Base-by-base conservation (phyloP, 1,284 basidiomycete genomes). In the Cryptococcus deneoformans region DNA sequence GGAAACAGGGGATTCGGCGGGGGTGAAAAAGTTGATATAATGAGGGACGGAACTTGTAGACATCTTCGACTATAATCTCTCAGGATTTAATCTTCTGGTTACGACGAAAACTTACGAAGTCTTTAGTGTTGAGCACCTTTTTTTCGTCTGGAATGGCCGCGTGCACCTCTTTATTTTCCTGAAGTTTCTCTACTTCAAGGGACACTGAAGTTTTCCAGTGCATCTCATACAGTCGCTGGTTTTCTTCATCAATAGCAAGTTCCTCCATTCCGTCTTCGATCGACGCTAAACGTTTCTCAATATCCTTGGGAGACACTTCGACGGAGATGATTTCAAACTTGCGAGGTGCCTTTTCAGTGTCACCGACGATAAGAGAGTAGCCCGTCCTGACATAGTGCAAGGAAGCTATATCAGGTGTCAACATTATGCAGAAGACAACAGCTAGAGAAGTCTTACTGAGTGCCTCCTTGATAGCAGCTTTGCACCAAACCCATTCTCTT, bases 381-480 rank as follows among this genome's bases (percentile, higher is more conserved):
- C 81, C 81, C 14, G 79, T 70, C 7, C 85, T 83, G 57, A 92
- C 74, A 69, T 87, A 89, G 70, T 86, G 87, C 20, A 88, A 77
- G 66, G 89, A 87, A 43, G 89, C 89, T 90, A 62, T 14, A 50
- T 11, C 2, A 9, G 37, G 16, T 37, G 16, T 46, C 35, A 52
- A 24, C 14, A 10, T 16, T 29, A 12, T 11, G 10, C 11, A 34
- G 34, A 29, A 29, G 0, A 20, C 50, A 40, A 42, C 51, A 24
- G 24, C 40, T 49, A 50, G 38, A 53, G 8, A 34, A 35, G 35
- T 66, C 69, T 67, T 61, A 78, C 75, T 51, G 0, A 81, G 63
- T 0, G 68, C 60, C 63, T 81, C 79, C 58, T 80, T 80, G 39
- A 77, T 63, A n/a, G 77, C 76, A 4, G 76, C 76, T 48, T 74